Evolutionary conservation across 2,329 filamentous ascomycete genomes (phyloP), one percentile per base, ranked within the genome.

Genomic region (Claviceps digitariae): DNA sequence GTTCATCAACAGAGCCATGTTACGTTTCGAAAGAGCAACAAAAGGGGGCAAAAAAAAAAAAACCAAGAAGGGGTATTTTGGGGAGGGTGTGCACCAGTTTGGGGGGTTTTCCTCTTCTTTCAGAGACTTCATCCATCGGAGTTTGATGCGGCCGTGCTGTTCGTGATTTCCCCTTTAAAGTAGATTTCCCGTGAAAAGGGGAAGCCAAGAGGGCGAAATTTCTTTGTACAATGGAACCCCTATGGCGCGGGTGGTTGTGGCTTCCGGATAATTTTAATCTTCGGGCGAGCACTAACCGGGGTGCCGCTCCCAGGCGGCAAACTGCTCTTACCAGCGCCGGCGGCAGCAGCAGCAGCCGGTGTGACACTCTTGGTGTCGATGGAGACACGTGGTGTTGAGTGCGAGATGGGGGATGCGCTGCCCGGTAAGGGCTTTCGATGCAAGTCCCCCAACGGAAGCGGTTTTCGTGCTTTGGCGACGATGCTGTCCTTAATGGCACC

Each of bases 221-320:
- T n/a, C n/a, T 41, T 17, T 4, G 38, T 40, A 40, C 36, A 8
- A n/a, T n/a, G n/a, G n/a, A n/a, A n/a, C n/a, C n/a, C n/a, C n/a
- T n/a, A n/a, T n/a, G n/a, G n/a, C 50, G 61, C 34, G 13, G 55
- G 50, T n/a, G 59, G 51, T 17, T 66, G 63, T 25, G 66, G 62
- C 53, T 69, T 69, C 47, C 66, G 62, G n/a, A 69, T 63, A 44
- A 69, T 64, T 48, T 69, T 69, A 25, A 69, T 69, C 57, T 69
- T 69, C 2, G 65, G 64, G 27, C 66, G 59, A 23, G 61, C 60
- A 48, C 57, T 58, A 20, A 57, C 55, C 2, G 64, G 63, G 5
- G 62, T 63, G 6, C 54, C 55, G 12, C 59, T 54, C 20, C 43
- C 15, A 3, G 59, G 55, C n/a, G 61, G 59, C 51, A 59, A 1